Evolutionary conservation across 805 yeast genomes (phyloP).

Genomic region (Cyberlindnera americana): DNA sequence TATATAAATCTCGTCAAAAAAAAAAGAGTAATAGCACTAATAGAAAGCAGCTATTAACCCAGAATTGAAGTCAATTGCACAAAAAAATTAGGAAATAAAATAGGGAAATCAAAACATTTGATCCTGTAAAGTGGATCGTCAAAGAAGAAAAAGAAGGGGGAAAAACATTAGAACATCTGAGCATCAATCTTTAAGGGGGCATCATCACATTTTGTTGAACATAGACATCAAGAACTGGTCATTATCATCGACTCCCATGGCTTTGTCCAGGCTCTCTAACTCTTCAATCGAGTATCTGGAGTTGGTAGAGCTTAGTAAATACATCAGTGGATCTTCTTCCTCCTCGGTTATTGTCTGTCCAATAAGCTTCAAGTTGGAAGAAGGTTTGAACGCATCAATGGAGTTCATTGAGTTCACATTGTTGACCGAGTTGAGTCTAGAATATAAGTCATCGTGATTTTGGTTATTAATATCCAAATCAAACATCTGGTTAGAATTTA

Average conservation of each 20-base stretch:
- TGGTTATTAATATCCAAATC: constrained; percentile 5
- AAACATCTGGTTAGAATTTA: constrained; percentile 3
- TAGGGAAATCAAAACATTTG: not conserved
- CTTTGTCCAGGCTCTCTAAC: constrained; percentile 27
- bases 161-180: not conserved
- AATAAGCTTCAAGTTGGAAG: constrained; percentile 2
- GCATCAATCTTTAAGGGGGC: not conserved
- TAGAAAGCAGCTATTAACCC: not conserved
- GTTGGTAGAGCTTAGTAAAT: constrained; percentile 19
- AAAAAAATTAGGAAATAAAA: not conserved
- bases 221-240: constrained; percentile 25
- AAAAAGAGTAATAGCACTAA: not conserved
- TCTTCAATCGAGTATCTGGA: constrained; percentile 25
- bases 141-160: not conserved
- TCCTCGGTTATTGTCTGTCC: constrained; percentile 2
- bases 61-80: no score
- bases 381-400: constrained; percentile 4
- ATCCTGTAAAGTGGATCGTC: not conserved
- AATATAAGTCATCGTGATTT: constrained; percentile 1
- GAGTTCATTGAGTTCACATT: not conserved
- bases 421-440: constrained; percentile 1
- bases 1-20: constrained; percentile 4
- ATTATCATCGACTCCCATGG: constrained; percentile 28
- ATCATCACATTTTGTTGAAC: constrained; percentile 22
- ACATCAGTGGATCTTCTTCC: constrained; percentile 24